These are phyloP conservation scores for Yamadazyma tumulicola DNA, from an alignment of 805 yeast genomes.

Conservation along the genomic window DNA sequence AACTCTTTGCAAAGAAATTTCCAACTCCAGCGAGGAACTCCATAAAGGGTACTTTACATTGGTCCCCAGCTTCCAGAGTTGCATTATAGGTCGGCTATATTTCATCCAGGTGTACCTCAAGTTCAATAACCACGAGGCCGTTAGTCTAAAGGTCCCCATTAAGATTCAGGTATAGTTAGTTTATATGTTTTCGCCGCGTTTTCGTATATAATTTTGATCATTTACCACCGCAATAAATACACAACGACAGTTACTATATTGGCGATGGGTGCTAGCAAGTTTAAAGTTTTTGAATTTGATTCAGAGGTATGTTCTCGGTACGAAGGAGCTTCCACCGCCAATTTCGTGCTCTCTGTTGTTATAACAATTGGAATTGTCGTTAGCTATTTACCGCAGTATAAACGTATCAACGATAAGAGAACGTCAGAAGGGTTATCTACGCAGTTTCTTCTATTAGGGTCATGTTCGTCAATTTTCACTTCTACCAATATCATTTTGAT, in stretches of 20 bases:
- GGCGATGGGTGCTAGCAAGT: neutral
- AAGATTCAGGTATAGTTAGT: constrained; percentile 1
- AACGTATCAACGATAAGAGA: constrained; percentile 50
- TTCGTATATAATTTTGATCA: no score
- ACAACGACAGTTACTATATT: no score
- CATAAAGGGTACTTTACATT: constrained; percentile 22
- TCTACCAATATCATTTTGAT: constrained; percentile 63
- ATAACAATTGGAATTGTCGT: constrained; percentile 65
- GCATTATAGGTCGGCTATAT: constrained; percentile 34
- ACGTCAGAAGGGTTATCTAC: constrained; percentile 81
- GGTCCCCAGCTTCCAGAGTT: constrained; percentile 38
- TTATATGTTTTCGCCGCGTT: neutral
- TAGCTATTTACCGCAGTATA: constrained; percentile 76
- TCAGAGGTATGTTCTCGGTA: constrained; percentile 36
- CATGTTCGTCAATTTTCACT: constrained; percentile 65
- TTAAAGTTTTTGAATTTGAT: constrained; percentile 4
- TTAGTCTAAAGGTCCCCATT: constrained; percentile 3
- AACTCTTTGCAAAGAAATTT: constrained; percentile 18
- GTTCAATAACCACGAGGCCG: constrained; percentile 4
- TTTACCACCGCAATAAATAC: neutral
- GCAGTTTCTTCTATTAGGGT: constrained; percentile 65
- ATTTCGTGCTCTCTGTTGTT: constrained; percentile 46
- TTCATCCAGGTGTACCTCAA: constrained; percentile 26
- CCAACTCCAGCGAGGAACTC: constrained; percentile 17
- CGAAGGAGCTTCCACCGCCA: constrained; percentile 47